A percentile compares a stretch with the other conserved stretches of the same genome.
Conservation (phyloP, 2,329 filamentous ascomycete genomes). For the Penicillium glabrum region DNA sequence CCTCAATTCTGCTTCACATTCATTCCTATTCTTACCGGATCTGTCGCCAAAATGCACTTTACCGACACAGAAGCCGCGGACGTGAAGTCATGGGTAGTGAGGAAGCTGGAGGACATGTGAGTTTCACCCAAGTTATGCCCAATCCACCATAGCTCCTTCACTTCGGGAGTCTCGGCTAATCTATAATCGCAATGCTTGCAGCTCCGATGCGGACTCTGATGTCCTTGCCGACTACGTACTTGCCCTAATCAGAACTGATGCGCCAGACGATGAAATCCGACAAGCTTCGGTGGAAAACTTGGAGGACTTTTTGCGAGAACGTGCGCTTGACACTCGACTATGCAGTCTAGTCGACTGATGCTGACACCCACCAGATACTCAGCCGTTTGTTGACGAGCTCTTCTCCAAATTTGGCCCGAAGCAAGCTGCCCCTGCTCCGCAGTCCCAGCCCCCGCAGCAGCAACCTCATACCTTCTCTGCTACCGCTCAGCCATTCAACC, state of each 20-base stretch:
- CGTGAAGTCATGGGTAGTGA: slow-evolving; percentile 60
- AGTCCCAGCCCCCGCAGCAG: slow-evolving; percentile 20
- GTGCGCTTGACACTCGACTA: slow-evolving; percentile 32
- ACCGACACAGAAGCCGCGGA: slow-evolving; percentile 52
- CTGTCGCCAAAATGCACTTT: slow-evolving; percentile 49
- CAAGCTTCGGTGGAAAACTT: slow-evolving; percentile 56
- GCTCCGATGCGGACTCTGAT: slow-evolving; percentile 62
- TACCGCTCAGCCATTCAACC: slow-evolving; percentile 21
- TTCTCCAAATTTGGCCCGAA: slow-evolving; percentile 53
- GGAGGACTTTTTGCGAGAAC: slow-evolving; percentile 58
- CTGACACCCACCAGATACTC: slow-evolving; percentile 45
- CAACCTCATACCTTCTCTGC: slow-evolving; percentile 22
- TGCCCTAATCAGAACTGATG: slow-evolving; percentile 57
- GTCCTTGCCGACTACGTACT: slow-evolving; percentile 64
- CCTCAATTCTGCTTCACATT: neutral
- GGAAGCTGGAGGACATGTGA: slow-evolving; percentile 59
- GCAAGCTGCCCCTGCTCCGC: slow-evolving; percentile 30
- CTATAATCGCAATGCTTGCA: slow-evolving; percentile 25
- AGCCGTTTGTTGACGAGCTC: slow-evolving; percentile 57
- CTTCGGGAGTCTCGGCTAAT: slow-evolving; percentile 4
- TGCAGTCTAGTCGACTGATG: neutral
- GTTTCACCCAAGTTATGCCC: slow-evolving; percentile 18
- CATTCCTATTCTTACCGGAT: neutral
- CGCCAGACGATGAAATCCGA: slow-evolving; percentile 54
- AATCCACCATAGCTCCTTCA: neutral